Base-by-base conservation (phyloP, 2,329 filamentous ascomycete genomes). In the Penicillium sp. region DNA sequence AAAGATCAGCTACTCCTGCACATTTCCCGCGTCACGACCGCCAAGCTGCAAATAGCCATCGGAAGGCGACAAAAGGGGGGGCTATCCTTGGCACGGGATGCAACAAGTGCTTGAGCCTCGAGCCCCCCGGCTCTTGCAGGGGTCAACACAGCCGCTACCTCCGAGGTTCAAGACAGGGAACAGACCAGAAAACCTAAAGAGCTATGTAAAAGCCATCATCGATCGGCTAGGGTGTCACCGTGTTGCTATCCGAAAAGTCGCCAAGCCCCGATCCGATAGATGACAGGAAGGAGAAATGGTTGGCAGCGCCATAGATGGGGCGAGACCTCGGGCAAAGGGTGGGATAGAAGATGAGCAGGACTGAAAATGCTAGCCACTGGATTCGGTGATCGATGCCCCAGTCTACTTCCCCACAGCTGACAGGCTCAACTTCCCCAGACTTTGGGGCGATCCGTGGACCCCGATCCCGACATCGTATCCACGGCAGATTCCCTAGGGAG, bases 341-440 rank as follows among this genome's bases (percentile, higher is more conserved):
- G 33, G 33, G 36, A 40, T 7, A 26, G 4, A 40, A n/a, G 34
- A 40, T 40, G n/a, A 26, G 5, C 21, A 24, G 13, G 18, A 17
- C 21, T 17, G 21, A 13, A 40, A 40, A 37, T 3, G n/a, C 13
- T 21, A 26, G 18, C 36, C 10, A 23, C 23, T 7, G 13, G 10
- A 40, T 26, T 26, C 8, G 23, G 17, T n/a, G 23, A n/a, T 20
- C n/a, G 36, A 27, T 27, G 10, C 24, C 10, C 24, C 5, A 27
- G 10, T 27, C 24, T 27, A 10, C 21, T 52, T 37, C 41, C 51
- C 46, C 46, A 45, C 41, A 46, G 24, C 34, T 40, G 27, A 36
- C 12, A 7, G n/a, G 10, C 7, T 36, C 20, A 40, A 26, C 42
- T 52, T 49, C 52, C 49, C 52, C 49, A 47, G 52, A 55, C 40